These are phyloP conservation scores for Fraxinus americana DNA, from an alignment of 257 asterid genomes.

Conservation along the genomic window DNA sequence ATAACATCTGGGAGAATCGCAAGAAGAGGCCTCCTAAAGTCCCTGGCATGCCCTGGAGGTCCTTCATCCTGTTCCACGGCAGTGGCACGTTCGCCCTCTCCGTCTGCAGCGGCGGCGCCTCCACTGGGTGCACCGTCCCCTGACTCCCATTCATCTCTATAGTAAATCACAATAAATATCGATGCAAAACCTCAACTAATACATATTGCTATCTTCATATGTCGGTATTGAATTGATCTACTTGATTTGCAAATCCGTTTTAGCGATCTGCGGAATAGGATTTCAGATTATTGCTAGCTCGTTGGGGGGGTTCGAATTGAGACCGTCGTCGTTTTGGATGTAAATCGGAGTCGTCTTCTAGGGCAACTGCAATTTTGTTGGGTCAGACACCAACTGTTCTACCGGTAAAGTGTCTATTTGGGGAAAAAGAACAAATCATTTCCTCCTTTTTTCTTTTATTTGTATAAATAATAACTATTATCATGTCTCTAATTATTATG, in stretches of 20 bases:
- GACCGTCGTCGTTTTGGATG: constrained; percentile 24
- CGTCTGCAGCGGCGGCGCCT: constrained; percentile 90
- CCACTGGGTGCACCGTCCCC: constrained; percentile 95
- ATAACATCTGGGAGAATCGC: constrained; percentile 71
- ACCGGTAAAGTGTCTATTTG: no score
- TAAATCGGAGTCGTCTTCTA: constrained; percentile 5
- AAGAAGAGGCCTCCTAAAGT: constrained; percentile 83
- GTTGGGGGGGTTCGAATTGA: no score
- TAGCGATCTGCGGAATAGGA: not conserved
- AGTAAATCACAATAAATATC: not conserved
- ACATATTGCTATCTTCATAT: not conserved
- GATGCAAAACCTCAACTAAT: not conserved
- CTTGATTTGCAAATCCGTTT: not conserved
- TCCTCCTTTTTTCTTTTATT: no score
- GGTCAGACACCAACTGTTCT: no score
- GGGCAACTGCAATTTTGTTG: not conserved
- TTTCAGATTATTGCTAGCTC: not conserved
- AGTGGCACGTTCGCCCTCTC: constrained; percentile 73
- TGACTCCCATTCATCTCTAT: constrained; percentile 72
- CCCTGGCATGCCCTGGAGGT: constrained; percentile 97
- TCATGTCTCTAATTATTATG: no score
- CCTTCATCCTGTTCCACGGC: constrained; percentile 91
- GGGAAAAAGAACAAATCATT: no score
- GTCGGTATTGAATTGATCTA: not conserved
- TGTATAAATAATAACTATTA: no score